These are phyloP conservation scores for Mortierella sp. DNA, from an alignment of 371 early-diverging fungal genomes.

Conservation along the genomic window DNA sequence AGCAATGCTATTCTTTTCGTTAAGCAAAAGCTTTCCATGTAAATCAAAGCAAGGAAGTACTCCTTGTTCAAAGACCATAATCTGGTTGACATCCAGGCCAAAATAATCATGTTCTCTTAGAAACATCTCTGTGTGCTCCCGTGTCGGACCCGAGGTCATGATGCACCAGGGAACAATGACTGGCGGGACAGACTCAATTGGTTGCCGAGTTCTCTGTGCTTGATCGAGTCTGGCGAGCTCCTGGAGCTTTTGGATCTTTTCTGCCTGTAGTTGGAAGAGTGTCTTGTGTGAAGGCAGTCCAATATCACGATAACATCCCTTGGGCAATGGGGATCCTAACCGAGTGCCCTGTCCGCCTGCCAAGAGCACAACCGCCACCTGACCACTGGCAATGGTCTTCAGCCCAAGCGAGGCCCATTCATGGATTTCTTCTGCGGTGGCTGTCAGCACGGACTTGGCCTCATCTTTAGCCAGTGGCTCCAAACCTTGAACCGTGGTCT, in stretches of 20 bases:
- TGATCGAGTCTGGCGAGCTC: slow-evolving; percentile 48
- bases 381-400: slow-evolving; percentile 57
- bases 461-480: slow-evolving; percentile 56
- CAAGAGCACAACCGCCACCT: slow-evolving; percentile 69
- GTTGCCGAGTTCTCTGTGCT: slow-evolving; percentile 11
- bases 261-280: slow-evolving; percentile 84
- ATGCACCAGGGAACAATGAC: slow-evolving; percentile 83
- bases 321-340: slow-evolving; percentile 65
- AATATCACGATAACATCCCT: slow-evolving; percentile 71
- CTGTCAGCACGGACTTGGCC: slow-evolving; percentile 54
- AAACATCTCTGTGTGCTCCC: slow-evolving; percentile 67
- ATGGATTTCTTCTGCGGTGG: slow-evolving; percentile 33
- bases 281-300: slow-evolving; percentile 74
- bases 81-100: slow-evolving; percentile 72
- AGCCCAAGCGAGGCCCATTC: slow-evolving; percentile 59
- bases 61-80: slow-evolving; percentile 79
- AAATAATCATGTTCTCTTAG: slow-evolving; percentile 74
- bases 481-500: background rate
- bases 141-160: slow-evolving; percentile 86
- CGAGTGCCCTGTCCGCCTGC: slow-evolving; percentile 74
- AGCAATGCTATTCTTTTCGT: slow-evolving; percentile 54
- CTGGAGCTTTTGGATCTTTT: slow-evolving; percentile 72
- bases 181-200: slow-evolving; percentile 11
- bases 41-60: slow-evolving; percentile 45
- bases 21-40: slow-evolving; percentile 29